Percentiles rank a stretch among this genome's conserved stretches.
phyloP scores from a whole-genome alignment of 164 flowering plant species.

The Magnolia officinalis region DNA sequence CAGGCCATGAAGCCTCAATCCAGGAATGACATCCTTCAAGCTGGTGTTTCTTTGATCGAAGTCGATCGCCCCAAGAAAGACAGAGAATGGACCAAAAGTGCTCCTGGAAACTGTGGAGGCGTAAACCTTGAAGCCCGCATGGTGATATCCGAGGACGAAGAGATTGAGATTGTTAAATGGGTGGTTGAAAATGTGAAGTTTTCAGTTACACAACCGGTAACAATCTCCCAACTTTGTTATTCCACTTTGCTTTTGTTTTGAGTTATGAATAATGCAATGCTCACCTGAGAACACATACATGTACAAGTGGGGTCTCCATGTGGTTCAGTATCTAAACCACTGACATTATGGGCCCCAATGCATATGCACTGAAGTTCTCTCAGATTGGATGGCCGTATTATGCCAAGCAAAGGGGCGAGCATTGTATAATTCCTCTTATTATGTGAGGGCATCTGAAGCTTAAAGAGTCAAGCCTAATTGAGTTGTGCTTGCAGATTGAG shows the following conservation, averaged over 20 bases:
- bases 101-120: conserved; percentile 46
- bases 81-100: conserved; percentile 29
- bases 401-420: too few species aligned
- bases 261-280: background rate
- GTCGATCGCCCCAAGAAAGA: background rate
- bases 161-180: conserved; percentile 54
- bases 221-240: background rate
- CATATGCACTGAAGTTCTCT: too few species aligned
- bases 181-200: conserved; percentile 70
- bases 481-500: conserved; percentile 56
- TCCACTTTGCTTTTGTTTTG: background rate
- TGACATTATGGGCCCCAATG: too few species aligned
- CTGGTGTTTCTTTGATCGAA: conserved; percentile 20
- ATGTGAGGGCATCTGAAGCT: background rate
- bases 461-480: conserved; percentile 1
- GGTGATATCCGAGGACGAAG: conserved; percentile 40
- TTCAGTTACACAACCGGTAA: conserved; percentile 85
- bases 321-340: background rate
- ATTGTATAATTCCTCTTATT: background rate
- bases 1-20: conserved; percentile 74
- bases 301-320: background rate
- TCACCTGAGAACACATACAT: background rate
- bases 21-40: conserved; percentile 21
- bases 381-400: too few species aligned
- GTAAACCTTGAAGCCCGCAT: conserved; percentile 59